These are phyloP conservation scores for Drosera spatulata DNA, from an alignment of 179 eudicot species.

Conservation along the genomic window DNA sequence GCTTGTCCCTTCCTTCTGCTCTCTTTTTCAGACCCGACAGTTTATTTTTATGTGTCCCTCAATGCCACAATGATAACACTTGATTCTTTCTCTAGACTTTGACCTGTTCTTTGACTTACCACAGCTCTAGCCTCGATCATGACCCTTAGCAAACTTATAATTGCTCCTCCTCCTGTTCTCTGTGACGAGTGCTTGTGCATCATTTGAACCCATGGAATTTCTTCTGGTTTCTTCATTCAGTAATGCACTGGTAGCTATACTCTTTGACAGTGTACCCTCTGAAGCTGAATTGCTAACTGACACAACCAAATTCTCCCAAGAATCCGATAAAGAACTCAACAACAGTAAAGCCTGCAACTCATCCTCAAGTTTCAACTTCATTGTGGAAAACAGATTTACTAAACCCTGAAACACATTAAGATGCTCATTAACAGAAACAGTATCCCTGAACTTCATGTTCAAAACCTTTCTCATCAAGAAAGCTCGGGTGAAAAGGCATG, in stretches of 20 bases:
- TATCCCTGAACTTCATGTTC: no score
- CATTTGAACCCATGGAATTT: neutral
- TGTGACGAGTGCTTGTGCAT: neutral
- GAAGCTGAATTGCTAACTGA: neutral
- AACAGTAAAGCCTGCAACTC: no score
- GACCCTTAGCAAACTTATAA: neutral
- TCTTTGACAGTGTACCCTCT: neutral
- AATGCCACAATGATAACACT: neutral
- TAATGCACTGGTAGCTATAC: neutral
- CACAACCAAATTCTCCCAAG: neutral
- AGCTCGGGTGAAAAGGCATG: no score
- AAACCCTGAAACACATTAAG: no score
- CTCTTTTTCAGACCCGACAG: neutral
- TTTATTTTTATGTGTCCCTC: neutral
- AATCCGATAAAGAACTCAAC: neutral
- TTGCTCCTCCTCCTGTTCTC: neutral
- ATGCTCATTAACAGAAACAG: no score
- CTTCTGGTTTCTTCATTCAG: neutral
- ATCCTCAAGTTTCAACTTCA: no score
- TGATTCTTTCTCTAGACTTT: neutral
- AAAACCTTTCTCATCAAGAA: no score
- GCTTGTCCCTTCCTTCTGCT: no score
- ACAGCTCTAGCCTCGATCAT: neutral
- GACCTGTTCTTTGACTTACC: neutral
- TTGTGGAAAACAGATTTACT: no score